Conservation (phyloP, 306 rosid species). For the Corylus avellana region DNA sequence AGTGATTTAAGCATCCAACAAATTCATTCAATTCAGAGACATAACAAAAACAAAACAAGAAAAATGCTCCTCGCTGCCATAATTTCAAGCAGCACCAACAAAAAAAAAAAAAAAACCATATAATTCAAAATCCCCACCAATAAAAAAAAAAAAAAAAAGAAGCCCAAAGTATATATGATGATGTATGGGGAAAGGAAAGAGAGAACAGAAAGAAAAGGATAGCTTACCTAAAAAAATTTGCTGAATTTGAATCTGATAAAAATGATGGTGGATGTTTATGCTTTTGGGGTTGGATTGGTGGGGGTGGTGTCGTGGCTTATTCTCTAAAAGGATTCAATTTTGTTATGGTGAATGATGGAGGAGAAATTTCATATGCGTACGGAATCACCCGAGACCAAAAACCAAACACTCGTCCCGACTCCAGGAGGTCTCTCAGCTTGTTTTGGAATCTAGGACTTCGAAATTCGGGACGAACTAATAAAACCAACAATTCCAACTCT, state of each 20-base stretch:
- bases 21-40: not conserved
- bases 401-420: not conserved
- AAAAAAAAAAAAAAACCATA: not conserved
- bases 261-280: not conserved
- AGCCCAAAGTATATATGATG: not conserved
- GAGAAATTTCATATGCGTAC: not conserved
- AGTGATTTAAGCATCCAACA: not conserved
- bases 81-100: not conserved
- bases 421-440: not conserved
- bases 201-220: not conserved
- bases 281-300: not conserved
- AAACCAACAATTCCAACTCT: not conserved
- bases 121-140: not conserved
- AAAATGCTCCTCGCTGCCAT: not conserved
- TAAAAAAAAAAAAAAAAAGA: not conserved
- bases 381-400: not conserved
- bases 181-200: not conserved
- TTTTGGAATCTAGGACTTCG: not conserved
- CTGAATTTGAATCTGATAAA: slow-evolving; percentile 4
- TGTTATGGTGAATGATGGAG: not conserved
- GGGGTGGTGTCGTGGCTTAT: not conserved
- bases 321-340: not conserved
- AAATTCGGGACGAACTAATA: not conserved
- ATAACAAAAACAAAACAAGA: not conserved
- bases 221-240: not conserved